These are phyloP conservation scores for Colletotrichum neosansevieriae DNA, from an alignment of 2,329 filamentous ascomycete species.

Conservation along the genomic window DNA sequence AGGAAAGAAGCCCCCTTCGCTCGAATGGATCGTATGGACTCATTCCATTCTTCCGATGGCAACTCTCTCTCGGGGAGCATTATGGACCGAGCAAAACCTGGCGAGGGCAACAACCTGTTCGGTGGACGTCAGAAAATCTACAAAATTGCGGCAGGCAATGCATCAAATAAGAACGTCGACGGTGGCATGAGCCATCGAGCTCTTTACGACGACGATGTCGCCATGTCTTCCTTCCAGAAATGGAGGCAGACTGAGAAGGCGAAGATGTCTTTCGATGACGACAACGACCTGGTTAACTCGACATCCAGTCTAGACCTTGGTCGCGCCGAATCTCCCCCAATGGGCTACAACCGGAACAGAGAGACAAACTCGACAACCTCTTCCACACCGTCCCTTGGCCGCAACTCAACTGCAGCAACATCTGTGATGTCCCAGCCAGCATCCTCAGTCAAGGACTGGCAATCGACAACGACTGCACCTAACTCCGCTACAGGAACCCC, in stretches of 20 bases:
- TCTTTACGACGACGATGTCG: constrained; percentile 89
- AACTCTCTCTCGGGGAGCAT: constrained; percentile 75
- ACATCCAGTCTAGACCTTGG: constrained; percentile 39
- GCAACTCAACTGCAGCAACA: constrained; percentile 88
- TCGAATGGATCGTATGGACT: constrained; percentile 73
- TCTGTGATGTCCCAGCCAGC: constrained; percentile 82
- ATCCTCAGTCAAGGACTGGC: constrained; percentile 64
- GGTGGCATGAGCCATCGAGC: constrained; percentile 71
- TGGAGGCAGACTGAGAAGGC: constrained; percentile 73
- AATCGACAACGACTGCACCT: constrained; percentile 54
- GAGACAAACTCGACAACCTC: constrained; percentile 91
- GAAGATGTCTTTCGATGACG: constrained; percentile 58
- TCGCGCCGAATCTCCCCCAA: constrained; percentile 67
- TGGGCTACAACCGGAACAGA: constrained; percentile 78
- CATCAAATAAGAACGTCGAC: constrained; percentile 54
- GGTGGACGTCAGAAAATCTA: constrained; percentile 97
- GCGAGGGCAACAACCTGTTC: constrained; percentile 92
- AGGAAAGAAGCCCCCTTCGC: constrained; percentile 68
- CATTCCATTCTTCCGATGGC: constrained; percentile 76
- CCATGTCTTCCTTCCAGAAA: constrained; percentile 85
- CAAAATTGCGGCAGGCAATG: constrained; percentile 74
- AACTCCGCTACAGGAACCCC: constrained; percentile 53
- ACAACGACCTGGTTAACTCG: constrained; percentile 53
- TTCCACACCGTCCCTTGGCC: constrained; percentile 72
- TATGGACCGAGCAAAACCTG: constrained; percentile 86